A percentile compares a stretch with the other conserved stretches of the same genome.
phyloP scores from a whole-genome alignment of 352 stramenopile genomes.

The Globisporangium paroecandrum region DNA sequence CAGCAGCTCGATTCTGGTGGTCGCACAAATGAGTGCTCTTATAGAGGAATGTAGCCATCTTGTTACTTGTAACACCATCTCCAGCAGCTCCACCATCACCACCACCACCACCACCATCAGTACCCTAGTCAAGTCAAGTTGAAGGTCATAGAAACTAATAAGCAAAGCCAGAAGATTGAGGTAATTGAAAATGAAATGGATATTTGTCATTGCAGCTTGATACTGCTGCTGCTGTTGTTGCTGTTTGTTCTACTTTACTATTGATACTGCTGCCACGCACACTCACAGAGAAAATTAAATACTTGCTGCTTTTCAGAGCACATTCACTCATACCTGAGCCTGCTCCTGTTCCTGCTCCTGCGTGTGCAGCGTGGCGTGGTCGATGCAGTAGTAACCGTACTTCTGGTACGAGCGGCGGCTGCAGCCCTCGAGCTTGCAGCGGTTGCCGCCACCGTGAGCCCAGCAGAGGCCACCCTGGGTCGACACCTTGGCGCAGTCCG shows the following conservation, averaged over 20 bases:
- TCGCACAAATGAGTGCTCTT: not conserved
- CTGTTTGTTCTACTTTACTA: not conserved
- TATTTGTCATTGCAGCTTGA: not conserved
- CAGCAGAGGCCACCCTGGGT: slow-evolving; percentile 69
- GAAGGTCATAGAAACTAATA: not conserved
- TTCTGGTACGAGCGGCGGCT: slow-evolving; percentile 75
- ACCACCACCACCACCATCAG: no score
- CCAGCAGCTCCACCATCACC: no score
- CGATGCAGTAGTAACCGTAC: slow-evolving; percentile 68
- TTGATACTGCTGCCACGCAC: slow-evolving; percentile 1
- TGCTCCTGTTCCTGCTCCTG: not conserved
- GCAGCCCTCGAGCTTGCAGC: slow-evolving; percentile 60
- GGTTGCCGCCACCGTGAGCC: slow-evolving; percentile 78
- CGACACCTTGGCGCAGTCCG: slow-evolving; percentile 60
- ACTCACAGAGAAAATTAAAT: slow-evolving; percentile 10
- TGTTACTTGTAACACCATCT: not conserved
- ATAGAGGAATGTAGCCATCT: not conserved
- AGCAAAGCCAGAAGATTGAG: not conserved
- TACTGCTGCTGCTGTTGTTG: not conserved
- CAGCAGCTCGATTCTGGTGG: not conserved
- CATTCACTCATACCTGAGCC: not conserved
- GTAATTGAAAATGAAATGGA: not conserved
- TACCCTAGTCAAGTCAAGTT: not conserved
- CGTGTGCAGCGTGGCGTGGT: slow-evolving; percentile 30
- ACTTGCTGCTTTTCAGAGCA: not conserved